Percentiles rank a stretch among this genome's conserved stretches.
These are phyloP conservation scores for Naganishia friedmannii DNA, from an alignment of 768 basidiomycete genomes.

Conservation along the genomic window DNA sequence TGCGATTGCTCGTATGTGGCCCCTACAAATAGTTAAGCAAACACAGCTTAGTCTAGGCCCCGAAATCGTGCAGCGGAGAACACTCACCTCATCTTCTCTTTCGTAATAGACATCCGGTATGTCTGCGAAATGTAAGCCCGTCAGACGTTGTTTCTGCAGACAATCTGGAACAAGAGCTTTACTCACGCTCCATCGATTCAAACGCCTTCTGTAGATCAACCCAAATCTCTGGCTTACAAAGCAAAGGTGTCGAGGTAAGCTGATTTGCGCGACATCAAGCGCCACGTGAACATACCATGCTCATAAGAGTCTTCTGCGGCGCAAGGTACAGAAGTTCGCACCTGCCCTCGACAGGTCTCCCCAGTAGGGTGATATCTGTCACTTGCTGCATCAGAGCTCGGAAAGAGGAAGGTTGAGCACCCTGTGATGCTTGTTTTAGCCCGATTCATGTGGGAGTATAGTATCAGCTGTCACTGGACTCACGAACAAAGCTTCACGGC, in stretches of 20 bases:
- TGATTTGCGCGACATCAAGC: background rate
- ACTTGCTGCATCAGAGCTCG: constrained; percentile 4
- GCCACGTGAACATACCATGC: background rate
- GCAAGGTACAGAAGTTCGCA: background rate
- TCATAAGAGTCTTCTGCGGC: background rate
- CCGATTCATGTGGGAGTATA: background rate
- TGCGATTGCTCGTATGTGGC: constrained; percentile 20
- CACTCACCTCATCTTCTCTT: constrained; percentile 28
- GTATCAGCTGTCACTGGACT: background rate
- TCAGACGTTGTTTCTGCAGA: background rate
- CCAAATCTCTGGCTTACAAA: constrained; percentile 25
- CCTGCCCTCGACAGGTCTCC: background rate
- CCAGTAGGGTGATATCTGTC: background rate
- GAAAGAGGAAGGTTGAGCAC: background rate
- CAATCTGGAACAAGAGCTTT: background rate
- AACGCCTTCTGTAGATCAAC: constrained; percentile 27
- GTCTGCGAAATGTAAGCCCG: background rate
- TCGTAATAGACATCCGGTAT: constrained; percentile 27
- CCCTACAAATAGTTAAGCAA: background rate
- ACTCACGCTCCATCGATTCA: constrained; percentile 30
- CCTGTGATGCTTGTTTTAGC: background rate
- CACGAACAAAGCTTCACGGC: constrained; percentile 25
- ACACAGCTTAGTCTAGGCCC: background rate
- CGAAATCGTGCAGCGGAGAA: no score
- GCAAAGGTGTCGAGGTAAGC: background rate